Base-by-base conservation (phyloP, 495 filamentous ascomycete species). In the Penicillium canariense region DNA sequence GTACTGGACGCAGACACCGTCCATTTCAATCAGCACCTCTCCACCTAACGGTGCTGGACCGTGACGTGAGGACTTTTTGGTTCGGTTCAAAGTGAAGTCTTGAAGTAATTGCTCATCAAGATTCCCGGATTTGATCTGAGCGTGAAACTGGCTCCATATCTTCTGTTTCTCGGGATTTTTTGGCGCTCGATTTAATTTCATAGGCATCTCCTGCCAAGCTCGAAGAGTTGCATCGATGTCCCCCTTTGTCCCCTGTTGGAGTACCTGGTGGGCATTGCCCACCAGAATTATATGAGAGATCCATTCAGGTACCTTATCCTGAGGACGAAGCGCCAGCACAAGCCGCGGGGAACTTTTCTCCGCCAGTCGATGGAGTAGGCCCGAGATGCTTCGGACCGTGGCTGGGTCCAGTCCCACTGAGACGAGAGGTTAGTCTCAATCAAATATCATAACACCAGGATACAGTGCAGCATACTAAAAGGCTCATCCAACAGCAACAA, bases 401-500 rank as follows among this genome's bases (percentile, higher is more conserved):
- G 84, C 81, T 20, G 94, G 94, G 66, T 98, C 94, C 30, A 98
- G 75, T 8, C 94, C 94, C 89, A 98, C 75, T 82, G 53, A 23
- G 8, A 25, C 31, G 11, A 18, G 5, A 31, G 4, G 17, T 63
- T 45, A 58, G 53, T 28, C 11, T 11, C 5, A 23, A 15, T 40
- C 12, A 5, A 22, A 31, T 11, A n/a, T 9, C 12, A 5, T 22
- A 23, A 5, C n/a, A 25, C 9, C 18, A 8, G 25, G n/a, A 17
- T 10, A 12, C 4, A 5, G 8, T 11, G n/a, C 7, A 14, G 69
- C 81, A 63, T 72, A 85, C 82, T 96, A 67, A 98, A 97, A 12
- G 94, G 91, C 62, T 96, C 94, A 71, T 98, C 94, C 10, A 97
- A 76, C 31, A 97, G 76, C 26, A 98, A 60, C 10, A 96, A 75